Percentiles rank a stretch among this genome's conserved stretches.
Evolutionary conservation across 169 alveolate genomes (phyloP).

Genomic region (Babesia sp.): DNA sequence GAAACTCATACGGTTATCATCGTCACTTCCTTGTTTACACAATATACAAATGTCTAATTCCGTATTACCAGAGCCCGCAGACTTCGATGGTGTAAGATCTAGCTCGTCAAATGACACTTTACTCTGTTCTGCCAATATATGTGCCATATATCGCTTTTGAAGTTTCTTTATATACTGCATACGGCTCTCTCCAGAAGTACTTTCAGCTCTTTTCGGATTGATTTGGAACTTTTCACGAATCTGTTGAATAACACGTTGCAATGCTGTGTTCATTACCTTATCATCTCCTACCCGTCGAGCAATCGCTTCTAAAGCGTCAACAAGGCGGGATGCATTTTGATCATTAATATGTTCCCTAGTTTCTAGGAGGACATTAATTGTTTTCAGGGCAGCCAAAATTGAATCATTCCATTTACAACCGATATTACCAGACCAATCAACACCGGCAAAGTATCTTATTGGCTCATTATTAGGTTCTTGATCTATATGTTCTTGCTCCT

Average conservation of each 20-base stretch:
- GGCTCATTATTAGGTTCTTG: not conserved
- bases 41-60: slow-evolving; percentile 38
- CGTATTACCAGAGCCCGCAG: not conserved
- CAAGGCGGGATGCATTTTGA: not conserved
- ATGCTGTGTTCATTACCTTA: not conserved
- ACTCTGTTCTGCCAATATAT: slow-evolving; percentile 22
- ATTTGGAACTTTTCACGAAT: slow-evolving; percentile 10
- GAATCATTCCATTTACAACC: slow-evolving; percentile 35
- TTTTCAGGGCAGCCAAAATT: slow-evolving; percentile 22
- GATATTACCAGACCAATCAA: not conserved
- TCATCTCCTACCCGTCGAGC: slow-evolving; percentile 10
- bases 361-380: slow-evolving; percentile 9
- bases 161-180: slow-evolving; percentile 11
- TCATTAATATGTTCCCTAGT: not conserved
- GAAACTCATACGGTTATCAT: slow-evolving; percentile 7
- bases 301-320: slow-evolving; percentile 1
- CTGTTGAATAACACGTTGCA: not conserved
- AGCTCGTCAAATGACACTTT: not conserved
- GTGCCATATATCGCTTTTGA: slow-evolving; percentile 26
- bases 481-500: not conserved
- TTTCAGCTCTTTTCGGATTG: not conserved
- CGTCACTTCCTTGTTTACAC: slow-evolving; percentile 47
- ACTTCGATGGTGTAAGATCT: not conserved
- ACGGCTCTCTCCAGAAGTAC: not conserved
- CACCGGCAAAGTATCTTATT: not conserved